A percentile compares a stretch with the other conserved stretches of the same genome.
Conservation (phyloP, 2,329 filamentous ascomycete species). For the Penicillium aurantiogriseum region DNA sequence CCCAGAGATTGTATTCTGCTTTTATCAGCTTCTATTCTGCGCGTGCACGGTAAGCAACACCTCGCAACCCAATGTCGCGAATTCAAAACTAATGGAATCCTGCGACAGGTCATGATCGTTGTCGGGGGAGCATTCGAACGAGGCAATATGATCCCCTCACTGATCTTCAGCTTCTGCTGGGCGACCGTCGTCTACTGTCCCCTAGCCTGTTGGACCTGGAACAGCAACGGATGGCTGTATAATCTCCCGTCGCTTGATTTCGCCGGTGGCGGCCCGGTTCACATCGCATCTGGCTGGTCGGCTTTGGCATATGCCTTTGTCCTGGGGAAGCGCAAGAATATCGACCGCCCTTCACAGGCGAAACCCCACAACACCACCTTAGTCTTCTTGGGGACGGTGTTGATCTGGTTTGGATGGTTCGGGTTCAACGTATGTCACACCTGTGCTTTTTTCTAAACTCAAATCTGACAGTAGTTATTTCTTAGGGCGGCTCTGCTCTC, state of each 20-base stretch:
- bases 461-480: not conserved
- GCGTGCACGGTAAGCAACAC: conserved; percentile 36
- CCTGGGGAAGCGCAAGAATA: conserved; percentile 66
- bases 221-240: conserved; percentile 68
- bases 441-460: not conserved
- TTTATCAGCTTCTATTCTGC: conserved; percentile 66
- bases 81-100: not conserved
- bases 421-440: conserved; percentile 52
- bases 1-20: conserved; percentile 65
- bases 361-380: conserved; percentile 70
- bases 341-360: conserved; percentile 51
- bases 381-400: conserved; percentile 65
- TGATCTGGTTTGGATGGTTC: conserved; percentile 54
- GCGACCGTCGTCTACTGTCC: conserved; percentile 70
- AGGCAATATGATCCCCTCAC: conserved; percentile 62
- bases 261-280: conserved; percentile 71
- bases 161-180: conserved; percentile 72
- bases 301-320: conserved; percentile 72
- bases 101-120: conserved; percentile 60
- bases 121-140: conserved; percentile 64
- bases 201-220: conserved; percentile 77
- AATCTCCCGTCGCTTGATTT: conserved; percentile 70
- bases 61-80: not conserved
- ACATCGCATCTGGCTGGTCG: conserved; percentile 69
- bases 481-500: conserved; percentile 52